Conservation (phyloP, 148 eudicot species). For the Camellia lanceoleosa region DNA sequence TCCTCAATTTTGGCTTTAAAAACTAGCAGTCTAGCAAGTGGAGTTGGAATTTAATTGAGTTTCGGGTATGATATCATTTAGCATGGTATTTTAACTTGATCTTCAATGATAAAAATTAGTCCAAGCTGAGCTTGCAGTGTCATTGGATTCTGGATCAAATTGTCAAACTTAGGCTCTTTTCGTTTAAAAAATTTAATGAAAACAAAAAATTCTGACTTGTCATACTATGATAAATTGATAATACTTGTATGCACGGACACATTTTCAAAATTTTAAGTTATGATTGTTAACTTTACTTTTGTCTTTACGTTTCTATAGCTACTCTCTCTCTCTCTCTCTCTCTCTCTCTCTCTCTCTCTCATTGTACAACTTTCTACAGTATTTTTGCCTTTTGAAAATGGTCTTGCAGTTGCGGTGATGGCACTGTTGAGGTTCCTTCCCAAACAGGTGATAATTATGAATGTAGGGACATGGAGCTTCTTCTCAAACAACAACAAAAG, state of each 20-base stretch:
- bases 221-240: background rate
- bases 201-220: background rate
- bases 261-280: background rate
- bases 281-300: background rate
- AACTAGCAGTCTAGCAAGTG: too few species aligned
- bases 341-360: background rate
- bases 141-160: background rate
- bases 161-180: background rate
- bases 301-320: background rate
- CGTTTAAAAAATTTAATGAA: background rate
- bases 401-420: slow-evolving; percentile 92
- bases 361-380: background rate
- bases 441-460: slow-evolving; percentile 99
- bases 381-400: slow-evolving; percentile 17
- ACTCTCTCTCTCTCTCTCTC: background rate
- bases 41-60: background rate
- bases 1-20: background rate
- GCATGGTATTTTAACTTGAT: background rate
- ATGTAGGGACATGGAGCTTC: slow-evolving; percentile 98
- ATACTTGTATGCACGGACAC: background rate
- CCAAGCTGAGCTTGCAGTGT: background rate
- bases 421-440: slow-evolving; percentile 78
- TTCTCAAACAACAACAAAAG: slow-evolving; percentile 96
- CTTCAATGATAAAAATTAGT: background rate
- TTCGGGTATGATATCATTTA: background rate